Evolutionary conservation across 2,329 filamentous ascomycete genomes (phyloP), one percentile per base, ranked within the genome.

Genomic region (Apiospora arundinis): DNA sequence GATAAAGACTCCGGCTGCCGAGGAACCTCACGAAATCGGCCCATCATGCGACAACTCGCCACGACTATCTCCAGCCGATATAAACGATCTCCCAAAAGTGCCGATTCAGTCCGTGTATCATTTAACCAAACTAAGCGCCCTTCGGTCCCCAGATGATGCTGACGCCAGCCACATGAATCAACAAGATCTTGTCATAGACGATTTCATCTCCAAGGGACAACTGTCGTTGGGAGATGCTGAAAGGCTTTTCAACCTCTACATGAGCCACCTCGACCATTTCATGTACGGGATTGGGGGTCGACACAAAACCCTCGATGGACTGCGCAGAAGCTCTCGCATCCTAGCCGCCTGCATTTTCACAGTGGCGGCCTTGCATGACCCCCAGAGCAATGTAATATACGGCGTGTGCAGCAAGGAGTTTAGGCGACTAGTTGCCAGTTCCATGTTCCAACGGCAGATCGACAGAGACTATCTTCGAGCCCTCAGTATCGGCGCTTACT

Each of bases 401-500:
- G 71, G 73, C 23, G 56, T 75, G n/a, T 76, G 75, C 60, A 75
- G 73, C 63, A 73, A 72, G 56, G 75, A 76, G 49, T 73, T 76
- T 14, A 70, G 74, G 9, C 70, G 74, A 25, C 69, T 76, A 6
- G 70, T 76, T 44, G 70, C 74, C 25, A 72, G 71, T 44, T 81
- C 80, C 1, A 78, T 83, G 69, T 81, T 83, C 7, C 79, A 82
- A 37, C 75, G 81, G 1, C 77, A 77, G 0, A 76, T 82, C 0
- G 77, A 81, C 21, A 75, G 80, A 6, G 89, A 91, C 70, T 86
- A 89, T 70, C 84, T 91, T 28, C 84, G 89, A 2, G 89, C 88
- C 4, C 83, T 91, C 48, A 90, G 88, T 56, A 85, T 91, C 4
- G 89, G 87, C 0, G 86, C 89, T 0, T 91, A 91, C 74, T 91